Conservation (phyloP, 768 basidiomycete genomes). For the Boletellus sp. region DNA sequence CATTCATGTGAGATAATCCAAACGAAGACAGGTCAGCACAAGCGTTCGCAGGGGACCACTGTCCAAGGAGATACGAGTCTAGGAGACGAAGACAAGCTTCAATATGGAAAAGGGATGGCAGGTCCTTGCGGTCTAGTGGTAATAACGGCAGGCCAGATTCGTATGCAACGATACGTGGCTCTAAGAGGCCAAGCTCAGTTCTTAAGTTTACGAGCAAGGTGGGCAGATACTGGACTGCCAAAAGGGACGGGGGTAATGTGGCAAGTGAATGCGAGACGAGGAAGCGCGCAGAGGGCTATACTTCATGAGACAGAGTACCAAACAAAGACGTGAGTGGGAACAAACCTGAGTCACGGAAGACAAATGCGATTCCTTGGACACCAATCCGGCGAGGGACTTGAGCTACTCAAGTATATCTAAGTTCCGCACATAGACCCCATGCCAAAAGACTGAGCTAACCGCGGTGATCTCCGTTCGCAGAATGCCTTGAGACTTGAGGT, state of each 20-base stretch:
- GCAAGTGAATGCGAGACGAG: constrained; percentile 51
- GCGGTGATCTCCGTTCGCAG: constrained; percentile 53
- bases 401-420: constrained; percentile 29
- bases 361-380: constrained; percentile 33
- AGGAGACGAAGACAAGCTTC: constrained; percentile 57
- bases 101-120: constrained; percentile 43
- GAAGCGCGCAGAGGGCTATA: constrained; percentile 51
- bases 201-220: constrained; percentile 32
- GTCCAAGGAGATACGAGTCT: constrained; percentile 59
- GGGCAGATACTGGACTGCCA: constrained; percentile 32
- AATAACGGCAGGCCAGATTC: constrained; percentile 39
- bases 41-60: constrained; percentile 39
- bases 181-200: constrained; percentile 39
- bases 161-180: constrained; percentile 37
- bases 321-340: background rate
- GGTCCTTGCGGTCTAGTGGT: constrained; percentile 24
- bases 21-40: constrained; percentile 13
- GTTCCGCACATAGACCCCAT: background rate
- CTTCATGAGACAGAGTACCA: constrained; percentile 5
- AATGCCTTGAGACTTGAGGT: constrained; percentile 51
- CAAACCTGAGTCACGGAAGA: constrained; percentile 22
- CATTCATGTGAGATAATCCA: constrained; percentile 11
- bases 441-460: constrained; percentile 37
- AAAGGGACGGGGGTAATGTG: constrained; percentile 42
- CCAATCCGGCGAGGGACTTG: constrained; percentile 32